Conservation (phyloP, 73 alveolate species). For the Diophrys appendiculata region DNA sequence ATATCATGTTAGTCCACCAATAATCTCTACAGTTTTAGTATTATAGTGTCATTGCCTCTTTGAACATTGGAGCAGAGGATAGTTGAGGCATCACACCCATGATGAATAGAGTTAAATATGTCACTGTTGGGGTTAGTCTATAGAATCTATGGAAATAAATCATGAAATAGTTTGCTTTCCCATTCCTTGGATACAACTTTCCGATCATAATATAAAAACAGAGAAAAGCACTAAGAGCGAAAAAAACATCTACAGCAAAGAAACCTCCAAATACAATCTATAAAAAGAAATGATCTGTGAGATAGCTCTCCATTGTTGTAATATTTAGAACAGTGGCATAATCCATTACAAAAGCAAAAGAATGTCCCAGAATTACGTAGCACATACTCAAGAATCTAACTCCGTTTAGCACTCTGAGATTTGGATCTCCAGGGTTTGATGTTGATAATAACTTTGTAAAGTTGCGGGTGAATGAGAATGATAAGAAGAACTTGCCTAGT, state of each 20-base stretch:
- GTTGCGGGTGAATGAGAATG: constrained; percentile 20
- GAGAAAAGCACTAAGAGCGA: constrained; percentile 31
- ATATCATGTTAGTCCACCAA: constrained; percentile 16
- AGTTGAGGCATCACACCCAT: too few relatives aligned
- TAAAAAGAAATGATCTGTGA: neutral
- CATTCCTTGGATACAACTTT: constrained; percentile 2
- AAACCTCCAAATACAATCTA: constrained; percentile 11
- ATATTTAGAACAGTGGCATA: too few relatives aligned
- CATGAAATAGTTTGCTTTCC: constrained; percentile 3
- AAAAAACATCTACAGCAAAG: constrained; percentile 33
- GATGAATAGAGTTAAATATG: constrained; percentile 9
- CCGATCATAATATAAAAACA: constrained; percentile 1
- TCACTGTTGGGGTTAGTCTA: constrained; percentile 24
- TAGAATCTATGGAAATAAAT: constrained; percentile 49
- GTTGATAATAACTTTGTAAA: constrained; percentile 11
- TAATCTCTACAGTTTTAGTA: constrained; percentile 23
- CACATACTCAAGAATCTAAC: constrained; percentile 34
- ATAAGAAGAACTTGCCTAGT: constrained; percentile 10
- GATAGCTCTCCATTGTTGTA: too few relatives aligned
- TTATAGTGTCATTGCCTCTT: too few relatives aligned
- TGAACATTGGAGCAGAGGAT: too few relatives aligned
- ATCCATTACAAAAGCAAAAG: neutral
- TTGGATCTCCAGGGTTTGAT: constrained; percentile 1
- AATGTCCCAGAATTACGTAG: constrained; percentile 54
- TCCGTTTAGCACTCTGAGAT: constrained; percentile 33